Evolutionary conservation across 345 rosid genomes (phyloP).

Genomic region (Anastatica hierochuntica): DNA sequence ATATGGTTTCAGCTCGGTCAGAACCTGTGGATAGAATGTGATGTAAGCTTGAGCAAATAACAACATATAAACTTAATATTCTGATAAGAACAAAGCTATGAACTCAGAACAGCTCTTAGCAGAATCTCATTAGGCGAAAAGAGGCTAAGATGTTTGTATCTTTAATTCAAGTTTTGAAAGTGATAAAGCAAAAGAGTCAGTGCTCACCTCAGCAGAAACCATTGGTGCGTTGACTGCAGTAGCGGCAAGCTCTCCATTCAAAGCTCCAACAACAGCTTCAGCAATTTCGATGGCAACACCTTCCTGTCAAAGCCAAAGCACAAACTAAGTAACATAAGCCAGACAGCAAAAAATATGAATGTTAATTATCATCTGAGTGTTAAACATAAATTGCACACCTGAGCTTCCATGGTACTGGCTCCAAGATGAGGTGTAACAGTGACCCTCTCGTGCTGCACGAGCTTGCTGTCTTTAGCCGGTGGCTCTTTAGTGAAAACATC

Average conservation of each 20-base stretch:
- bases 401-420: slow-evolving; percentile 79
- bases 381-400: slow-evolving; percentile 32
- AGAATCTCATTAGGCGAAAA: not conserved
- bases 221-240: slow-evolving; percentile 86
- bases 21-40: slow-evolving; percentile 38
- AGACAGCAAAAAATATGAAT: not conserved
- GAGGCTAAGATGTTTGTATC: not conserved
- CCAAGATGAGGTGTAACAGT: slow-evolving; percentile 84
- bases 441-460: slow-evolving; percentile 62
- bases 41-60: not conserved
- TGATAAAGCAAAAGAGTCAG: not conserved
- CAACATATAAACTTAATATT: not conserved
- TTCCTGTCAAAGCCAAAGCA: slow-evolving; percentile 34
- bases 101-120: not conserved
- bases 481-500: slow-evolving; percentile 76
- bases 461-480: slow-evolving; percentile 50
- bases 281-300: slow-evolving; percentile 83
- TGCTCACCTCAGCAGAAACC: slow-evolving; percentile 75
- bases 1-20: slow-evolving; percentile 64
- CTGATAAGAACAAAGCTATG: not conserved
- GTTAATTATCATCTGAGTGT: not conserved
- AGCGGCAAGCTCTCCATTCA: slow-evolving; percentile 73
- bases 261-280: slow-evolving; percentile 77
- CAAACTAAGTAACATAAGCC: slow-evolving; percentile 4
- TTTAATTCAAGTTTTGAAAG: not conserved